A percentile compares a stretch with the other conserved stretches of the same genome.
phyloP scores from a whole-genome alignment of 2,329 filamentous ascomycete species.

The Talaromyces atroroseus region DNA sequence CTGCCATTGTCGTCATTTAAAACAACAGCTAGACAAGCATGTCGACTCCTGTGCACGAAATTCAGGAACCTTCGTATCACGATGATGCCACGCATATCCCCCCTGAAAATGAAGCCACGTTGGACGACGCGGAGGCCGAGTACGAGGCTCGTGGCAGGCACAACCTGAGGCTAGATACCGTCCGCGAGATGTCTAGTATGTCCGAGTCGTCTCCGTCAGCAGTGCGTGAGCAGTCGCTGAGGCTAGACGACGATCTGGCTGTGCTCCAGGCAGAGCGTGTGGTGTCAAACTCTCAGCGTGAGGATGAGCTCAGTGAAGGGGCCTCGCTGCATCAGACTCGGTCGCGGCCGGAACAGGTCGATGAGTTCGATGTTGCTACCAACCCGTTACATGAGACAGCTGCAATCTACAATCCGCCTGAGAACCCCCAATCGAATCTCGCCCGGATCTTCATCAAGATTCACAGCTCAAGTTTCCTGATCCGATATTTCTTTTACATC shows the following conservation, averaged over 20 bases:
- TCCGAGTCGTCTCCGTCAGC: constrained; percentile 47
- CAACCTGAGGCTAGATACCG: constrained; percentile 4
- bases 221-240: constrained; percentile 54
- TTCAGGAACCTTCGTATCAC: constrained; percentile 8
- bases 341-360: constrained; percentile 52
- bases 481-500: constrained; percentile 69
- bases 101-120: not conserved
- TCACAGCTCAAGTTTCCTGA: constrained; percentile 59
- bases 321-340: constrained; percentile 48
- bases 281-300: constrained; percentile 41
- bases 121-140: not conserved
- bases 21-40: not conserved
- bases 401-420: constrained; percentile 59
- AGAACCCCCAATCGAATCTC: constrained; percentile 56
- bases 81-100: not conserved
- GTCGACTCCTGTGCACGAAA: constrained; percentile 11
- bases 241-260: constrained; percentile 61
- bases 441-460: constrained; percentile 61
- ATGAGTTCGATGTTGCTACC: constrained; percentile 63
- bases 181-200: not conserved
- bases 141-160: not conserved
- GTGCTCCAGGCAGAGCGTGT: constrained; percentile 61
- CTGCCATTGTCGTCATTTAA: too few species aligned
- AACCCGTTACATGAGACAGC: constrained; percentile 65
- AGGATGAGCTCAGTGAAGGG: constrained; percentile 30